Evolutionary conservation across 2,329 filamentous ascomycete species (phyloP).

Genomic region (Botrytis hyacinthi): DNA sequence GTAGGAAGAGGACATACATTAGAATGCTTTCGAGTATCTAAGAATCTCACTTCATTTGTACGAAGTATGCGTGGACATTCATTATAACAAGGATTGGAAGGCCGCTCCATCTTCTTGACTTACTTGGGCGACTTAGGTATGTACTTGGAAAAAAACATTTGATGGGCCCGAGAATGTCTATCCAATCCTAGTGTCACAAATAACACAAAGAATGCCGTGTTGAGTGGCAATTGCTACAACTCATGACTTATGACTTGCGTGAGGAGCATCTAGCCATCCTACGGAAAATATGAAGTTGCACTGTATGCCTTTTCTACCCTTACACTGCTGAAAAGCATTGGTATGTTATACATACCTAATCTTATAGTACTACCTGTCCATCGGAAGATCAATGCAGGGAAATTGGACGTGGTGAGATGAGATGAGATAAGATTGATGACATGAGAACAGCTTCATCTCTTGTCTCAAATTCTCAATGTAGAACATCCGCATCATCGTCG

Average conservation of each 20-base stretch:
- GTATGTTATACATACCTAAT: constrained; percentile 14
- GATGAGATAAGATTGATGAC: constrained; percentile 19
- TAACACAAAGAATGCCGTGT: constrained; percentile 9
- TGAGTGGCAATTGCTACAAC: constrained; percentile 5
- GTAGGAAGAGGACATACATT: neutral
- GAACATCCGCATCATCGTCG: neutral
- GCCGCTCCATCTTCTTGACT: neutral
- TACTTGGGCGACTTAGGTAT: neutral
- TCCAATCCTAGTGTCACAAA: constrained; percentile 1
- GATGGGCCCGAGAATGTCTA: neutral
- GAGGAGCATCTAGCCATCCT: neutral
- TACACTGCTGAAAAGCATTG: constrained; percentile 5
- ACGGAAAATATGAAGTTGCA: neutral
- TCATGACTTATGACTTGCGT: constrained; percentile 4
- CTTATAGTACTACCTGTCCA: constrained; percentile 10
- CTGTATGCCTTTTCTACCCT: neutral
- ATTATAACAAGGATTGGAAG: neutral
- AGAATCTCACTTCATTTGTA: neutral
- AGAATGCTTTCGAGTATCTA: neutral
- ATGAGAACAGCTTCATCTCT: neutral
- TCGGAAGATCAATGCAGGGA: constrained; percentile 14
- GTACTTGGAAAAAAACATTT: neutral
- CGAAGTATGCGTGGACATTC: neutral
- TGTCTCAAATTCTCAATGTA: neutral
- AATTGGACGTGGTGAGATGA: constrained; percentile 11